A percentile compares a stretch with the other conserved stretches of the same genome.
phyloP scores from a whole-genome alignment of 306 rosid species.

The Trifolium fragiferum region DNA sequence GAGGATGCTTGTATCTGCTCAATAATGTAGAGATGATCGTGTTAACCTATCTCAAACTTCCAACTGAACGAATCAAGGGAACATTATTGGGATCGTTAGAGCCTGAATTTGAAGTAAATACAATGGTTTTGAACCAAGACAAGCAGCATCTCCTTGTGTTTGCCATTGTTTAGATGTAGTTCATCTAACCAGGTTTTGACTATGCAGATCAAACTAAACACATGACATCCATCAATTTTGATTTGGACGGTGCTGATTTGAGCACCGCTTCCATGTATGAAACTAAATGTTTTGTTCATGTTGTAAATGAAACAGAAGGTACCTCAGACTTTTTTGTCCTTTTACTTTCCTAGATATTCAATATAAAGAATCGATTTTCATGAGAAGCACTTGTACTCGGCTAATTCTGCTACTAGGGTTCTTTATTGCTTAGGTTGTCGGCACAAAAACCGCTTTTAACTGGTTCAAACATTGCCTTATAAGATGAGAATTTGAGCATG shows the following conservation, averaged over 20 bases:
- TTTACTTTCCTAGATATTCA: conserved; percentile 18
- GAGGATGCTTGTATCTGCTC: conserved; percentile 75
- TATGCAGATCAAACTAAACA: conserved; percentile 38
- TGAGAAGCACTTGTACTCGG: conserved; percentile 7
- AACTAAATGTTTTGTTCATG: conserved; percentile 22
- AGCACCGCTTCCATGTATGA: conserved; percentile 46
- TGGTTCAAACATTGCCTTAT: conserved; percentile 27
- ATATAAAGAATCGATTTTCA: conserved; percentile 28
- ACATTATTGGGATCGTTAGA: conserved; percentile 14
- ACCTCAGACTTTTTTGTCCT: conserved; percentile 26
- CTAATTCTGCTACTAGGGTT: conserved; percentile 27
- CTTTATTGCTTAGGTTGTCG: background rate
- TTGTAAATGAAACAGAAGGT: conserved; percentile 29
- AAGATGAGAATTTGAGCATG: conserved; percentile 19
- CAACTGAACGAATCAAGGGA: conserved; percentile 42
- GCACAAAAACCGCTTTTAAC: conserved; percentile 5
- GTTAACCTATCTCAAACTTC: conserved; percentile 35
- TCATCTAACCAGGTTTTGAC: conserved; percentile 31
- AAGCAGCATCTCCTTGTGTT: conserved; percentile 35
- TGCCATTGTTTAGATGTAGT: conserved; percentile 39
- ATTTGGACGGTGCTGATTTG: conserved; percentile 33
- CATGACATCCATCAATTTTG: conserved; percentile 31
- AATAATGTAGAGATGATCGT: conserved; percentile 63
- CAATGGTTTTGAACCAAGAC: conserved; percentile 42
- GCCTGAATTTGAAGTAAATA: conserved; percentile 37